Conservation (phyloP, 352 stramenopile genomes). For the Phytophthora megakarya region DNA sequence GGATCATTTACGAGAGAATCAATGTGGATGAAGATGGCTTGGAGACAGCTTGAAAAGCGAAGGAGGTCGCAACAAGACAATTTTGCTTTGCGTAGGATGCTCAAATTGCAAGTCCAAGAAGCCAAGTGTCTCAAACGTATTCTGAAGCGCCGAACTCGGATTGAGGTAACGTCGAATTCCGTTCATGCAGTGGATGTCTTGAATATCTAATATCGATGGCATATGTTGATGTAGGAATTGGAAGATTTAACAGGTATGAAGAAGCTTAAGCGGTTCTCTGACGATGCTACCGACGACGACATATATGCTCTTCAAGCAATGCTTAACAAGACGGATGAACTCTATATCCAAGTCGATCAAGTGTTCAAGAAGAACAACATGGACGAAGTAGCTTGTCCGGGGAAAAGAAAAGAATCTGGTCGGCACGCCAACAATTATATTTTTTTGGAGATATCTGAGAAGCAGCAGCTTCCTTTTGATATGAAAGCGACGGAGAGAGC, state of each 20-base stretch:
- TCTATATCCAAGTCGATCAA: conserved; percentile 27
- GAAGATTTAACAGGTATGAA: conserved; percentile 27
- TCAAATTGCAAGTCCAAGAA: conserved; percentile 35
- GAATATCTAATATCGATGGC: too few species aligned
- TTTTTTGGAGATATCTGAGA: conserved; percentile 40
- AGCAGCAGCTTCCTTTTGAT: conserved; percentile 30
- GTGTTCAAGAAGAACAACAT: conserved; percentile 23
- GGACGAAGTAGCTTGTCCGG: conserved; percentile 27
- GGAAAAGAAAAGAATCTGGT: too few species aligned
- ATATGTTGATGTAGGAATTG: conserved; percentile 22
- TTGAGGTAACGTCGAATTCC: too few species aligned
- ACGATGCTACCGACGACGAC: conserved; percentile 4
- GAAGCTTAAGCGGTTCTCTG: conserved; percentile 9
- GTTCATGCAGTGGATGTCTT: too few species aligned
- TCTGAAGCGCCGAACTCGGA: conserved; percentile 27
- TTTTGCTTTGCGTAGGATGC: conserved; percentile 18
- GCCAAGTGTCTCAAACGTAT: conserved; percentile 30
- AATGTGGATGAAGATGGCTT: conserved; percentile 36
- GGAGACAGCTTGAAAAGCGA: conserved; percentile 26
- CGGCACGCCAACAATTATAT: conserved; percentile 17
- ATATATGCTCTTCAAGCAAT: conserved; percentile 19
- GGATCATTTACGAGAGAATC: too few species aligned
- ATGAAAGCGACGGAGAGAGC: conserved; percentile 8
- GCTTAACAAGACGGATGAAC: conserved; percentile 23
- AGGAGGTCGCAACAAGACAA: conserved; percentile 33